phyloP scores from a whole-genome alignment of 2,329 filamentous ascomycete species.

The Leptosphaerulina australis region DNA sequence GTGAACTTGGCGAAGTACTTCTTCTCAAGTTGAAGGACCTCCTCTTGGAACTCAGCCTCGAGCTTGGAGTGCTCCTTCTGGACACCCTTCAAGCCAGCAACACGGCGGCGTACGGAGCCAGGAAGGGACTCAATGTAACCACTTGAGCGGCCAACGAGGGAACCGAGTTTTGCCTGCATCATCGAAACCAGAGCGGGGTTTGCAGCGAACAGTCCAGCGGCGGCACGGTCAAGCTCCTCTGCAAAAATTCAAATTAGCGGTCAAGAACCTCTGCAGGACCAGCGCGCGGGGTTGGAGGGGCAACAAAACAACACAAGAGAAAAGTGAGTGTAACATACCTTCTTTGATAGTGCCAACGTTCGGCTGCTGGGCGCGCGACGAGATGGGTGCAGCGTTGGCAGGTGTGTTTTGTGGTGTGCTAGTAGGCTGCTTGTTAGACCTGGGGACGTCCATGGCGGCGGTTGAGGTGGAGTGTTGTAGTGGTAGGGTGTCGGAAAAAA shows the following conservation, averaged over 20 bases:
- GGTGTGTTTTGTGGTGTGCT: constrained; percentile 99
- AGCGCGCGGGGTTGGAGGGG: constrained; percentile 41
- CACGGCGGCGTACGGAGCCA: constrained; percentile 84
- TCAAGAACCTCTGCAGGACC: constrained; percentile 33
- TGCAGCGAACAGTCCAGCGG: constrained; percentile 91
- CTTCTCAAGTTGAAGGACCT: constrained; percentile 97
- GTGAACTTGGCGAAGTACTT: constrained; percentile 99
- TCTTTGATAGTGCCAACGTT: constrained; percentile 95
- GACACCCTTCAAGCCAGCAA: constrained; percentile 94
- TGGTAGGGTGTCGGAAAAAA: constrained; percentile 29
- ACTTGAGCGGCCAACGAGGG: constrained; percentile 91
- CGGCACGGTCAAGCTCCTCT: constrained; percentile 92
- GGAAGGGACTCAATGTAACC: constrained; percentile 98
- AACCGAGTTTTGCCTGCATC: constrained; percentile 96
- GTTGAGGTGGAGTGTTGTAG: constrained; percentile 27
- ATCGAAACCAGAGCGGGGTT: constrained; percentile 94
- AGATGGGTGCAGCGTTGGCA: constrained; percentile 93
- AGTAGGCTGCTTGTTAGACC: constrained; percentile 41
- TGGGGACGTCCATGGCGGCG: constrained; percentile 41
- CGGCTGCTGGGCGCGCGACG: constrained; percentile 94
- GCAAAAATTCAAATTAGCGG: constrained; percentile 48
- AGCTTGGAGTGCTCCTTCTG: constrained; percentile 99
- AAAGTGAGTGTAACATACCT: constrained; percentile 63
- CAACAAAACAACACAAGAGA: constrained; percentile 15
- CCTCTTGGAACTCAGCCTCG: constrained; percentile 97